These are phyloP conservation scores for Alternaria solani DNA, from an alignment of 2,329 filamentous ascomycete species.

Conservation along the genomic window DNA sequence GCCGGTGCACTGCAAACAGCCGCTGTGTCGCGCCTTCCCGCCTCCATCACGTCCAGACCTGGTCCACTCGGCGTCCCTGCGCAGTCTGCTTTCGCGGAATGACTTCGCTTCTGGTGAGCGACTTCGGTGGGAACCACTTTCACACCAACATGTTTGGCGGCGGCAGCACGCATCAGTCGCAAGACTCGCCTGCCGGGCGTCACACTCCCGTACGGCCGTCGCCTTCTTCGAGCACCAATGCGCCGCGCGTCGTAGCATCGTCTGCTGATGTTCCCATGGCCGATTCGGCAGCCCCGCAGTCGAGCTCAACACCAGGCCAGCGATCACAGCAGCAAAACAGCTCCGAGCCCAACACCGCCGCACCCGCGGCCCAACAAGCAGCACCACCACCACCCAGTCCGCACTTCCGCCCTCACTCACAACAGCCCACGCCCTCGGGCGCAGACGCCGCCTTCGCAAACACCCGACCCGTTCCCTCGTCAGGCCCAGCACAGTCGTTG, in stretches of 20 bases:
- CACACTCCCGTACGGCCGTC: constrained; percentile 46
- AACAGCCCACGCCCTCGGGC: constrained; percentile 42
- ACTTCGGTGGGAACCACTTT: constrained; percentile 78
- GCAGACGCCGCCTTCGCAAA: constrained; percentile 26
- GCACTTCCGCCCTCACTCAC: constrained; percentile 45
- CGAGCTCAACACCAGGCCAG: constrained; percentile 41
- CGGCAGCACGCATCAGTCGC: constrained; percentile 54
- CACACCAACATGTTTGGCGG: constrained; percentile 72
- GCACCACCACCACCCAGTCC: constrained; percentile 45
- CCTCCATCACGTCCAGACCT: constrained; percentile 7
- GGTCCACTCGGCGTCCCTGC: constrained; percentile 11
- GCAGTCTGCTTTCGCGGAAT: constrained; percentile 57
- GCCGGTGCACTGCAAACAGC: constrained; percentile 16
- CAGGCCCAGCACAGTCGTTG: constrained; percentile 32
- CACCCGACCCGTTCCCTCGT: constrained; percentile 34
- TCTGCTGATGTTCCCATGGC: constrained; percentile 51
- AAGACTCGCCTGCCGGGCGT: constrained; percentile 48
- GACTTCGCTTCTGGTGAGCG: constrained; percentile 69
- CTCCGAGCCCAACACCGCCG: constrained; percentile 28
- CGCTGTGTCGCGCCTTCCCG: constrained; percentile 24
- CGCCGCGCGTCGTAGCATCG: constrained; percentile 34
- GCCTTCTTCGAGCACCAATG: constrained; percentile 36
- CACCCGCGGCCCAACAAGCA: constrained; percentile 26
- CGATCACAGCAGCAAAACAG: constrained; percentile 35
- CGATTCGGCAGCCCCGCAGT: constrained; percentile 45